Base-by-base conservation (phyloP, 1,139 yeast genomes). In the Pneumocystis sp. region DNA sequence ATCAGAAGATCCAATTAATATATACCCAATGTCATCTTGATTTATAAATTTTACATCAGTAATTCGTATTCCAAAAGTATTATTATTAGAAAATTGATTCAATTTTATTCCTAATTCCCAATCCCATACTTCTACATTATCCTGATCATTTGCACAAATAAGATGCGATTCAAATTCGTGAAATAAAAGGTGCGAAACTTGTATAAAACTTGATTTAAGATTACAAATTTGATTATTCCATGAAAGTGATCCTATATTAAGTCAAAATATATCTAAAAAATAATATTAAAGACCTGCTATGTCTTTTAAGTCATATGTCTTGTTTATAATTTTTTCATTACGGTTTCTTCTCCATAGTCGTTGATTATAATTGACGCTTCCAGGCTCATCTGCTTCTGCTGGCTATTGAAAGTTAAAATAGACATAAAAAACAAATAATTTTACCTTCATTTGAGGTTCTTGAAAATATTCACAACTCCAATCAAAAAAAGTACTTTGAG, bases 391-490 rank as follows among this genome's bases (percentile, higher is more conserved):
- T 25, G 85, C 79, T 72, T 93, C 97, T 17, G 63, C 64, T 66
- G 84, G 83, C 69, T 84, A 39, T 12, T 19, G 31, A 31, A 39
- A 25, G 17, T 25, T 39, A 39, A 59, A n/a, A 59, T 31, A 12
- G 3, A 21, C 25, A 19, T 5, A 25, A 50, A 25, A 1, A 2
- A 50, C 21, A 25, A 59, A 21, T 4, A 19, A 42, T 10, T 10
- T 25, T 59, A 12, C 85, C 21, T 89, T 85, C 87, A 93, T 87
- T 73, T 93, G 97, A 0, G 99, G 97, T 73, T 91, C 97, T 72
- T 91, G 96, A 76, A 91, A 93, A 73, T 90, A 91, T 73, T 93
- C 98, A 69, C 88, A 80, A 72, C 93, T 84, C 78, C 90, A 93
- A 66, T 89, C 96, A 70, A 91, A 85, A 73, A 93, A 91, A 3